Evolutionary conservation across 306 rosid genomes (phyloP).

Genomic region (Fagus sylvatica): DNA sequence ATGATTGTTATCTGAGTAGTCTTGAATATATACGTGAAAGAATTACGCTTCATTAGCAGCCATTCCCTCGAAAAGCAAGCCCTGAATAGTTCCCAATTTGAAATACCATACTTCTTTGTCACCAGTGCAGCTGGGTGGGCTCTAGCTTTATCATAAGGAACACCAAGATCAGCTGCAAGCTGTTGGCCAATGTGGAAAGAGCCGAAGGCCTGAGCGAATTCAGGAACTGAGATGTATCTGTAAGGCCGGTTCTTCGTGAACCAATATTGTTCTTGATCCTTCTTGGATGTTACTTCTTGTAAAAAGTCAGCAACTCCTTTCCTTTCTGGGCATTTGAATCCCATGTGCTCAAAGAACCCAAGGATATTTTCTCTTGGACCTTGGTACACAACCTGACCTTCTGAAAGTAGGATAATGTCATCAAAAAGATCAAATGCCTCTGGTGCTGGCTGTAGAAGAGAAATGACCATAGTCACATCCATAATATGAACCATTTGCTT

Average conservation of each 20-base stretch:
- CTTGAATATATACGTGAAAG: slow-evolving; percentile 62
- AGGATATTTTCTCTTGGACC: slow-evolving; percentile 65
- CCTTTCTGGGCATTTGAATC: slow-evolving; percentile 73
- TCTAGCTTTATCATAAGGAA: slow-evolving; percentile 57
- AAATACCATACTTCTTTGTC: slow-evolving; percentile 60
- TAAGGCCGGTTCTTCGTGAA: slow-evolving; percentile 43
- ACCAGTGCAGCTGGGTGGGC: slow-evolving; percentile 72
- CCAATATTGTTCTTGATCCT: slow-evolving; percentile 92
- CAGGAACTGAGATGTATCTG: slow-evolving; percentile 56
- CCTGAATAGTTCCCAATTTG: slow-evolving; percentile 65
- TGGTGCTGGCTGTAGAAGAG: slow-evolving; percentile 56
- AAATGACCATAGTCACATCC: slow-evolving; percentile 73
- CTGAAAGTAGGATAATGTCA: slow-evolving; percentile 64
- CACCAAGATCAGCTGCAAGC: slow-evolving; percentile 37
- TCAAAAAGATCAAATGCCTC: slow-evolving; percentile 70
- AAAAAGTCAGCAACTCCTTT: slow-evolving; percentile 86
- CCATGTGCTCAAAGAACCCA: slow-evolving; percentile 57
- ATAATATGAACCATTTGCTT: slow-evolving; percentile 85
- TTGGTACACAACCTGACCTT: slow-evolving; percentile 77
- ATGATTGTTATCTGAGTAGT: slow-evolving; percentile 56
- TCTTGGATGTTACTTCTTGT: slow-evolving; percentile 84
- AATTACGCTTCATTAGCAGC: slow-evolving; percentile 65
- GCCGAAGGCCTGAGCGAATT: slow-evolving; percentile 46
- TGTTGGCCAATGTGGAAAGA: slow-evolving; percentile 56
- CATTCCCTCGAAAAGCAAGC: slow-evolving; percentile 83